Percentiles rank a stretch among this genome's conserved stretches.
phyloP scores from a whole-genome alignment of 2,329 filamentous ascomycete species.

The Paecilomyces sp. region DNA sequence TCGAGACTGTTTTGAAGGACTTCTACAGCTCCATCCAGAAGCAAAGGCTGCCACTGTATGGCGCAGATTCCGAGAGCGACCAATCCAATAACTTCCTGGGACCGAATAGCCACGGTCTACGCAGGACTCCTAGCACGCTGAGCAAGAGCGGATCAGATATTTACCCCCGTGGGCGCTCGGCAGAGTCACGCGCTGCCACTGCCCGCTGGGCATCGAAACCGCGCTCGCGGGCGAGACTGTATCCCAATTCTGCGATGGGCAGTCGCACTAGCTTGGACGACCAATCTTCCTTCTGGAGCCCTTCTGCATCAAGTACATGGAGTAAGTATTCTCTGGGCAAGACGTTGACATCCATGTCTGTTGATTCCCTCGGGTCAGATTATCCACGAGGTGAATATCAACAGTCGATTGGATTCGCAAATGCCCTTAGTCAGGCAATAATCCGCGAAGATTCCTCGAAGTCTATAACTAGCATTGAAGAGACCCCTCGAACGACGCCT shows the following conservation, averaged over 20 bases:
- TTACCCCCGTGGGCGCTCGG: conserved; percentile 62
- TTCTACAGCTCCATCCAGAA: conserved; percentile 87
- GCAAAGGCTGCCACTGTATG: conserved; percentile 78
- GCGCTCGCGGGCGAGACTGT: conserved; percentile 68
- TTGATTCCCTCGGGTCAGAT: conserved; percentile 78
- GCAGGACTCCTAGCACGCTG: conserved; percentile 80
- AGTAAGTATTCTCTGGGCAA: conserved; percentile 89
- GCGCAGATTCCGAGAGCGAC: conserved; percentile 47
- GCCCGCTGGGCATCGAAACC: conserved; percentile 80
- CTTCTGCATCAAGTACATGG: conserved; percentile 86
- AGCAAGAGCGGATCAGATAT: conserved; percentile 86
- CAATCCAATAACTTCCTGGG: conserved; percentile 13
- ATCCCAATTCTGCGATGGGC: conserved; percentile 71
- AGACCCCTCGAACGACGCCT: conserved; percentile 53
- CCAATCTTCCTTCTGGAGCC: conserved; percentile 82
- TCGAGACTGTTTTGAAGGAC: conserved; percentile 85
- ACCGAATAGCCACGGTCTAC: conserved; percentile 52
- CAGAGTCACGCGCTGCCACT: conserved; percentile 56
- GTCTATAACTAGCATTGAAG: conserved; percentile 48
- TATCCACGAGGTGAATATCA: conserved; percentile 77
- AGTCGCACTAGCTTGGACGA: conserved; percentile 94
- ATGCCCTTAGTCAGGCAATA: conserved; percentile 91
- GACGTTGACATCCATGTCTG: conserved; percentile 83
- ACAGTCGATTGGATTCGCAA: conserved; percentile 95
- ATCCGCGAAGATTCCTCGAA: conserved; percentile 68